Evolutionary conservation across 441 rosid species (phyloP), one percentile per base, ranked within the genome.

Genomic region (Syzygium malaccense): DNA sequence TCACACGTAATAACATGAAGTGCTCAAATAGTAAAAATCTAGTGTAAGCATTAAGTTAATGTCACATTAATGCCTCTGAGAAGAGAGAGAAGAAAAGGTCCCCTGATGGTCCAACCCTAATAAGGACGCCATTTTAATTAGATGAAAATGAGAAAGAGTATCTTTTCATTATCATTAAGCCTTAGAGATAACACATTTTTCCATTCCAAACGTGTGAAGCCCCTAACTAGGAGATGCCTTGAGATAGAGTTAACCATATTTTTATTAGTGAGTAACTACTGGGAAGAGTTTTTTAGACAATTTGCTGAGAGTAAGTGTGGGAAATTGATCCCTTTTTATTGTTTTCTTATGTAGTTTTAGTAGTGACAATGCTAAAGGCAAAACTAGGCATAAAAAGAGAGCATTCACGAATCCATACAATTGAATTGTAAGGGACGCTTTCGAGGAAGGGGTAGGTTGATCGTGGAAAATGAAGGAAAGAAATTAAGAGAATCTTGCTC

Each of bases 361-460:
- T 26, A 7, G 13, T 55, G 33, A 87, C 62, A 49, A 87, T 53
- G 32, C 54, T 56, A 79, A 78, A 28, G 8, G 58, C 26, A 87
- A 80, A 55, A 64, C 88, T 86, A 78, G 89, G 86, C 58, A 75
- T 33, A 71, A 49, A 78, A 88, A 37, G 89, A 85, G 86, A 55
- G 78, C 85, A 51, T 54, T 55, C 55, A 85, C 83, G 86, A 85
- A 62, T 19, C 37, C n/a, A 55, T 66, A 9, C 85, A 79, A 41
- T 56, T 80, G 87, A 71, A 78, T 88, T 48, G 37, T 13, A 51
- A 41, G 85, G 71, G 88, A 71, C 55, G 85, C 85, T 87, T 86
- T 68, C 19, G 79, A 68, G 41, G 48, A 41, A n/a, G 60, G 87
- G 64, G 88, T 57, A 79, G 48, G 26, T 49, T 75, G 85, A 58